Percentiles rank a stretch among this genome's conserved stretches.
Evolutionary conservation across 2,329 filamentous ascomycete genomes (phyloP).

Genomic region (Epichloe aotearoae): DNA sequence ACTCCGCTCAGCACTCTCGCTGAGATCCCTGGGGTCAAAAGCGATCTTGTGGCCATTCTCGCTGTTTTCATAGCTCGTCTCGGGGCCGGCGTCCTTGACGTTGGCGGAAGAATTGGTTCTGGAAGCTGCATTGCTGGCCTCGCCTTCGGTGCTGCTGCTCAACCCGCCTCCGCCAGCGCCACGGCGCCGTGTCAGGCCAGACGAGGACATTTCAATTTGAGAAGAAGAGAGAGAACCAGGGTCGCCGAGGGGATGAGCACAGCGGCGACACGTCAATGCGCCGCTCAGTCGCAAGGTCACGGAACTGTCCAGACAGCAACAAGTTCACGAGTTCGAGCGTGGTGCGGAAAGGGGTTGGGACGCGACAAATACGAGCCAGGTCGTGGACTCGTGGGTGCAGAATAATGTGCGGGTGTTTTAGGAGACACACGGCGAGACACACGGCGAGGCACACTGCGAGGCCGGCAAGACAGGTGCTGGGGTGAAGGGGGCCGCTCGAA

Average conservation of each 20-base stretch:
- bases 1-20: conserved; percentile 86
- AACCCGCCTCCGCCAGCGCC: conserved; percentile 51
- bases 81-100: conserved; percentile 41
- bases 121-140: conserved; percentile 42
- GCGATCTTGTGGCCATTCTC: conserved; percentile 99
- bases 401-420: not conserved
- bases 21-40: conserved; percentile 93
- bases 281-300: conserved; percentile 3
- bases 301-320: not conserved
- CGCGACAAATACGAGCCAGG: not conserved
- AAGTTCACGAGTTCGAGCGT: not conserved
- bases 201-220: conserved; percentile 23
- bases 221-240: not conserved
- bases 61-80: conserved; percentile 79
- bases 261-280: conserved; percentile 5
- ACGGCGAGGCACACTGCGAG: no score
- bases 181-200: conserved; percentile 51
- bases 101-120: conserved; percentile 43
- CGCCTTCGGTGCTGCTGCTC: conserved; percentile 37
- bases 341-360: not conserved
- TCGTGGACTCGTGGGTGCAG: not conserved
- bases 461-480: no score
- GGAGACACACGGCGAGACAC: not conserved
- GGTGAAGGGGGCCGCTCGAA: not conserved
- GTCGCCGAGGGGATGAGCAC: not conserved